These are phyloP conservation scores for Helotiales sp. DNA, from an alignment of 2,329 filamentous ascomycete genomes.

Conservation along the genomic window DNA sequence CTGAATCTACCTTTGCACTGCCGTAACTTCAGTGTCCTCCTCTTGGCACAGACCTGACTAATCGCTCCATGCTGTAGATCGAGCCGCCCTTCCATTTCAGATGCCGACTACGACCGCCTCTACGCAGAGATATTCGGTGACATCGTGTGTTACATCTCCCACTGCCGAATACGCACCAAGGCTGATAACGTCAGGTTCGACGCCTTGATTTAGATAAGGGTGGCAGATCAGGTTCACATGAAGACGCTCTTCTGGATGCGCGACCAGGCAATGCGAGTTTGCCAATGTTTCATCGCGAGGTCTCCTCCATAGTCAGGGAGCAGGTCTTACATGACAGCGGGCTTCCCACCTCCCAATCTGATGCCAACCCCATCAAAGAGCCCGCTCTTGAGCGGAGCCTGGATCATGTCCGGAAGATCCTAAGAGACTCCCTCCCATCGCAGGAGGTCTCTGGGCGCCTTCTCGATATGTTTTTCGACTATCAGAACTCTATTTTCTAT, in stretches of 20 bases:
- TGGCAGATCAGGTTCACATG: not conserved
- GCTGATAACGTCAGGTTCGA: slow-evolving; percentile 19
- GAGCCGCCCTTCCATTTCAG: slow-evolving; percentile 19
- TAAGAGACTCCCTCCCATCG: slow-evolving; percentile 25
- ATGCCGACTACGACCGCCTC: slow-evolving; percentile 24
- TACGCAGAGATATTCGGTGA: slow-evolving; percentile 26
- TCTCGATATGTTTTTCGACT: slow-evolving; percentile 25
- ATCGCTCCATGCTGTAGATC: not conserved
- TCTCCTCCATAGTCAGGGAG: not conserved
- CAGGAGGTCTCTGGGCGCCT: slow-evolving; percentile 22
- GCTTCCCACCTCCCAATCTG: slow-evolving; percentile 8
- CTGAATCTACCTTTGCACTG: slow-evolving; percentile 12
- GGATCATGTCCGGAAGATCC: slow-evolving; percentile 25
- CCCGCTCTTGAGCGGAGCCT: slow-evolving; percentile 19
- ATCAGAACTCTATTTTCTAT: slow-evolving; percentile 29
- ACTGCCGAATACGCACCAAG: not conserved
- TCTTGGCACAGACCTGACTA: slow-evolving; percentile 12
- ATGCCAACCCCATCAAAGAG: slow-evolving; percentile 17
- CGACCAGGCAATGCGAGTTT: slow-evolving; percentile 23
- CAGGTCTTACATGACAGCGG: slow-evolving; percentile 7
- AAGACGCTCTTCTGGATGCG: slow-evolving; percentile 15
- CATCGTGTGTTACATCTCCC: slow-evolving; percentile 17
- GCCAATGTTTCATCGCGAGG: slow-evolving; percentile 14
- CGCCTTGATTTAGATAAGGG: slow-evolving; percentile 18
- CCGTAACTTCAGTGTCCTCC: slow-evolving; percentile 8